phyloP scores from a whole-genome alignment of 108 stramenopile genomes.

The Skeletonema costatum region DNA sequence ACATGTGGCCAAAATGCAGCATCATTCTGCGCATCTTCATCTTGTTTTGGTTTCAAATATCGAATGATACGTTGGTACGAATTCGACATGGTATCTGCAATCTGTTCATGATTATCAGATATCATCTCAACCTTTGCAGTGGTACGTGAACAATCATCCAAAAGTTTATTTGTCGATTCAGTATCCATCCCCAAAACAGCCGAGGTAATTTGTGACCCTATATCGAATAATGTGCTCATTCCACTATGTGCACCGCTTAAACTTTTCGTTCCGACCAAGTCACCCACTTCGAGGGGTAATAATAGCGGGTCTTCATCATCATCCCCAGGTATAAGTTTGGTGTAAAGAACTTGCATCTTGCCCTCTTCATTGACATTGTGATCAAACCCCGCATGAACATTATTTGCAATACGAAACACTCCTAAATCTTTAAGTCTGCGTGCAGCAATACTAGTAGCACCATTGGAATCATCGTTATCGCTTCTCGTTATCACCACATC shows the following conservation, averaged over 20 bases:
- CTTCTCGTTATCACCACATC: conserved; percentile 20
- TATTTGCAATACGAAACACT: conserved; percentile 36
- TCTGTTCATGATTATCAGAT: not conserved
- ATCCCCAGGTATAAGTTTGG: conserved; percentile 1
- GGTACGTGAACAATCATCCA: conserved; percentile 30
- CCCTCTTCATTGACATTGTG: conserved; percentile 37
- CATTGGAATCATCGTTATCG: not conserved
- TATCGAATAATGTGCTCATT: conserved; percentile 38
- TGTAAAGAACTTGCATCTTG: conserved; percentile 39
- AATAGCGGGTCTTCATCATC: not conserved
- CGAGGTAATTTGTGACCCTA: conserved; percentile 45
- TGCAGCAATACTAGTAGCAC: not conserved
- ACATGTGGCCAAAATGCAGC: conserved; percentile 41
- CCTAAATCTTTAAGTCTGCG: conserved; percentile 20
- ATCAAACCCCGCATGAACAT: conserved; percentile 42
- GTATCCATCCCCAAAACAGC: conserved; percentile 39
- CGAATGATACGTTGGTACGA: conserved; percentile 47
- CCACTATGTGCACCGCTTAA: conserved; percentile 29
- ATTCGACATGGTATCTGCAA: conserved; percentile 27
- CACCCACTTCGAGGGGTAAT: conserved; percentile 33
- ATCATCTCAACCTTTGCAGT: not conserved
- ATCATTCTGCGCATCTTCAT: not conserved
- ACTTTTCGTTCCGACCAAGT: conserved; percentile 22
- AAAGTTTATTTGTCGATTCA: conserved; percentile 23
- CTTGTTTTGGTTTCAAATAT: conserved; percentile 30